Conservation (phyloP, 805 yeast species). For the Candida sonorensis region DNA sequence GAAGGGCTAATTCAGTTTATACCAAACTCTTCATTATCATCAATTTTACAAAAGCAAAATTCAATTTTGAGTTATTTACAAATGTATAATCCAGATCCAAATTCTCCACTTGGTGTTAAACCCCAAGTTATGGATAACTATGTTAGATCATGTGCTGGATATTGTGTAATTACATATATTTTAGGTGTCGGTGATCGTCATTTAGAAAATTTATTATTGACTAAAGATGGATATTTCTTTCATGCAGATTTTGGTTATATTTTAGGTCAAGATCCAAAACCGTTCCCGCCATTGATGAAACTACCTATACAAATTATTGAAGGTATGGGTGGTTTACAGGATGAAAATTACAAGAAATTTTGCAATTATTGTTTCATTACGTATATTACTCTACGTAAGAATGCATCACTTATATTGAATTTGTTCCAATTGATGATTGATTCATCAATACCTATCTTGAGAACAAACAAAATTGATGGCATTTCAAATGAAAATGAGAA, state of each 20-base stretch:
- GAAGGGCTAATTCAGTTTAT: conserved; percentile 94
- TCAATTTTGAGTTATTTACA: conserved; percentile 63
- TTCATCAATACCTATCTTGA: conserved; percentile 86
- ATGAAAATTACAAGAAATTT: conserved; percentile 79
- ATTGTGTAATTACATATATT: conserved; percentile 90
- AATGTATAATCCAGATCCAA: conserved; percentile 53
- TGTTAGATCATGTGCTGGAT: conserved; percentile 94
- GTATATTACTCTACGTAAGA: conserved; percentile 81
- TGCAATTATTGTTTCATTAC: conserved; percentile 93
- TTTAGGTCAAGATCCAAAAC: conserved; percentile 95
- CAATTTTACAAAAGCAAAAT: conserved; percentile 70
- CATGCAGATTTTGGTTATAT: conserved; percentile 98
- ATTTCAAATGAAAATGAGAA: conserved; percentile 55
- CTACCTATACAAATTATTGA: conserved; percentile 94
- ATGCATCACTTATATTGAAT: conserved; percentile 83
- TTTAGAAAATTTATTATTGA: conserved; percentile 75
- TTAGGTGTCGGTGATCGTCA: conserved; percentile 98
- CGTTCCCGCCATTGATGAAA: conserved; percentile 98
- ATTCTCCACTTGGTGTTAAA: conserved; percentile 40
- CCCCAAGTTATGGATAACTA: conserved; percentile 84
- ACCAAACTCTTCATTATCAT: conserved; percentile 86
- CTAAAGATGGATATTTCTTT: conserved; percentile 82
- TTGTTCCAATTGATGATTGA: conserved; percentile 90
- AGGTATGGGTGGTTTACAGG: conserved; percentile 93
- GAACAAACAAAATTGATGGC: conserved; percentile 25